phyloP scores from a whole-genome alignment of 441 rosid species.

The Theobroma grandiflorum region DNA sequence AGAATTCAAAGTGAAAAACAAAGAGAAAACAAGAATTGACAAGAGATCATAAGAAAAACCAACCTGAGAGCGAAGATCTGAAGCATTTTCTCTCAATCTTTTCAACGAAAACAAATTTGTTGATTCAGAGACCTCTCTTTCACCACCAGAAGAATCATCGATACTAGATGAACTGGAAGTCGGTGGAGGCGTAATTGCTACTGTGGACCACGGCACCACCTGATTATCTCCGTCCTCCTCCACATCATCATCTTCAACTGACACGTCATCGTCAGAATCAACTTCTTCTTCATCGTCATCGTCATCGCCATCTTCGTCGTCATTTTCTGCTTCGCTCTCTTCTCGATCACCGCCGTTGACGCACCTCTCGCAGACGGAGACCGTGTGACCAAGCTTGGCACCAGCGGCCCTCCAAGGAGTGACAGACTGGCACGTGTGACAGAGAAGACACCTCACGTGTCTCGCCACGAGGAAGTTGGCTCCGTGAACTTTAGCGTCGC shows the following conservation, averaged over 20 bases:
- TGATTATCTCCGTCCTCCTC: conserved; percentile 70
- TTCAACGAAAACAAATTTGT: conserved; percentile 35
- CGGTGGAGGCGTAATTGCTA: conserved; percentile 52
- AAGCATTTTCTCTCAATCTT: conserved; percentile 31
- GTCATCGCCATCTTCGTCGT: conserved; percentile 45
- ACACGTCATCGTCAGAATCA: conserved; percentile 23
- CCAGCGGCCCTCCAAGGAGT: conserved; percentile 91
- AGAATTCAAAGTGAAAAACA: not conserved
- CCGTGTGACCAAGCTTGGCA: conserved; percentile 57
- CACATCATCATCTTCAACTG: conserved; percentile 27
- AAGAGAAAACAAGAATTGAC: not conserved
- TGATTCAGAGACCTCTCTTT: conserved; percentile 25
- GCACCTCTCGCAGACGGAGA: conserved; percentile 70
- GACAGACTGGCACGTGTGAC: conserved; percentile 61
- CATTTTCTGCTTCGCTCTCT: conserved; percentile 39
- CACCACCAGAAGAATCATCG: conserved; percentile 27
- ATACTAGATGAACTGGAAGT: conserved; percentile 47
- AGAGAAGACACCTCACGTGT: conserved; percentile 77
- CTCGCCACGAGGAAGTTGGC: conserved; percentile 94
- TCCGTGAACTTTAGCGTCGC: conserved; percentile 85
- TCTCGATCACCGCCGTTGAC: conserved; percentile 25
- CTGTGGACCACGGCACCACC: conserved; percentile 73
- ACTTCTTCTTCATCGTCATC: conserved; percentile 38
- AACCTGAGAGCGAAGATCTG: conserved; percentile 42
- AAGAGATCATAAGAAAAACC: not conserved